Evolutionary conservation across 352 stramenopile species (phyloP).

Genomic region (Phytophthora vignae): DNA sequence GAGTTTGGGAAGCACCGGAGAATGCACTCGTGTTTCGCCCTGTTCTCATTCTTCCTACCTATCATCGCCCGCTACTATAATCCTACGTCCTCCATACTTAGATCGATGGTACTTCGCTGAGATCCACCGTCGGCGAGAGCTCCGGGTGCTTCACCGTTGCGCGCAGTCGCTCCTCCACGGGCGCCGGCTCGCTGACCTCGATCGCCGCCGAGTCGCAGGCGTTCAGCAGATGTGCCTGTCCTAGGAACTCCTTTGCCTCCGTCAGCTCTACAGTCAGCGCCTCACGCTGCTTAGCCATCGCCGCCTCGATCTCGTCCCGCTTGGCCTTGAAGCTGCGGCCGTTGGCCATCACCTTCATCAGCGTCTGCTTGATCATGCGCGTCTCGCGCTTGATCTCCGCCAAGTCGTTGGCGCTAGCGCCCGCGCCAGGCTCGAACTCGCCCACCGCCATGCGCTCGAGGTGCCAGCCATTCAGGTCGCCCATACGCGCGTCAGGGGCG

Average conservation of each 20-base stretch:
- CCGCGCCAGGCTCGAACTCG: constrained; percentile 58
- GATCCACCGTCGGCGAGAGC: constrained; percentile 51
- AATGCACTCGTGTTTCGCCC: constrained; percentile 25
- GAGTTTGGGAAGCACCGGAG: constrained; percentile 11
- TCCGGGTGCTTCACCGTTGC: constrained; percentile 63
- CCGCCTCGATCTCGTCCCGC: constrained; percentile 59
- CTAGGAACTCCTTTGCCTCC: constrained; percentile 78
- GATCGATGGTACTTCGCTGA: constrained; percentile 59
- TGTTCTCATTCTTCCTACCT: constrained; percentile 6
- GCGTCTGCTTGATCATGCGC: constrained; percentile 62
- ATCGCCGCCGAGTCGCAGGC: constrained; percentile 43
- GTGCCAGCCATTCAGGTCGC: constrained; percentile 78
- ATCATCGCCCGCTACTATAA: not conserved
- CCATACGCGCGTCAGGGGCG: constrained; percentile 60
- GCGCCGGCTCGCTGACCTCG: constrained; percentile 61
- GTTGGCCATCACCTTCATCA: constrained; percentile 67
- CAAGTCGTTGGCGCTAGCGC: constrained; percentile 47
- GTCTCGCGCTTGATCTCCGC: constrained; percentile 69
- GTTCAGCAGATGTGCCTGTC: constrained; percentile 63
- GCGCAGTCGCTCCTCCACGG: constrained; percentile 71
- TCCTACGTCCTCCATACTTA: constrained; percentile 35
- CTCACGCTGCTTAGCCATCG: constrained; percentile 81
- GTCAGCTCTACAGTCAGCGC: constrained; percentile 69
- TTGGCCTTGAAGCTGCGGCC: constrained; percentile 58
- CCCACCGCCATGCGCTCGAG: constrained; percentile 85